phyloP scores from a whole-genome alignment of 441 rosid species.

The Corymbia citriodora region DNA sequence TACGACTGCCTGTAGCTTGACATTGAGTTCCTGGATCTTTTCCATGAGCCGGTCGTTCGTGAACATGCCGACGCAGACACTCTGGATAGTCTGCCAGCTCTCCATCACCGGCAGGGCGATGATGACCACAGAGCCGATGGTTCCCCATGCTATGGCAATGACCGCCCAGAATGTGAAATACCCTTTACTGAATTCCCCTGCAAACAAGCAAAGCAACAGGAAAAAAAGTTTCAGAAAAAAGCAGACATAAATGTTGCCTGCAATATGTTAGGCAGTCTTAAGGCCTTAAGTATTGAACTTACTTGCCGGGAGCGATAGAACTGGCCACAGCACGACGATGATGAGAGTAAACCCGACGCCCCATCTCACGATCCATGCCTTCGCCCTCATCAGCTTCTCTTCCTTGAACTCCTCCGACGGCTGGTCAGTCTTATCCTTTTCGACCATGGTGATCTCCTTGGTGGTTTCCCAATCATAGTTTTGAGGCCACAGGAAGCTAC shows the following conservation, averaged over 20 bases:
- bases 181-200: slow-evolving; percentile 59
- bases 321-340: slow-evolving; percentile 75
- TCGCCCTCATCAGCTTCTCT: slow-evolving; percentile 66
- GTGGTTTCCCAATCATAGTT: slow-evolving; percentile 83
- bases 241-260: not conserved
- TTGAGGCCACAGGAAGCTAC: slow-evolving; percentile 66
- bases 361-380: slow-evolving; percentile 85
- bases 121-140: slow-evolving; percentile 63
- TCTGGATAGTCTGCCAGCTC: slow-evolving; percentile 68
- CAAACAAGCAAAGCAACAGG: not conserved
- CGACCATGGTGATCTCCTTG: slow-evolving; percentile 72
- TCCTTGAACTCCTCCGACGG: slow-evolving; percentile 69
- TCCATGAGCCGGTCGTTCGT: slow-evolving; percentile 68
- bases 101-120: slow-evolving; percentile 64
- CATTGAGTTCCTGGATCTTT: slow-evolving; percentile 57
- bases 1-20: slow-evolving; percentile 39
- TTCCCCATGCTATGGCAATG: slow-evolving; percentile 84
- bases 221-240: not conserved
- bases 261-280: not conserved
- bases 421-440: slow-evolving; percentile 42
- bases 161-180: slow-evolving; percentile 91
- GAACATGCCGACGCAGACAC: slow-evolving; percentile 57
- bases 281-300: slow-evolving; percentile 4
- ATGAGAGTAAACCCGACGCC: slow-evolving; percentile 64
- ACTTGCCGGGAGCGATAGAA: slow-evolving; percentile 79